Conservation (phyloP, 257 asterid species). For the Leonotis leonurus region DNA sequence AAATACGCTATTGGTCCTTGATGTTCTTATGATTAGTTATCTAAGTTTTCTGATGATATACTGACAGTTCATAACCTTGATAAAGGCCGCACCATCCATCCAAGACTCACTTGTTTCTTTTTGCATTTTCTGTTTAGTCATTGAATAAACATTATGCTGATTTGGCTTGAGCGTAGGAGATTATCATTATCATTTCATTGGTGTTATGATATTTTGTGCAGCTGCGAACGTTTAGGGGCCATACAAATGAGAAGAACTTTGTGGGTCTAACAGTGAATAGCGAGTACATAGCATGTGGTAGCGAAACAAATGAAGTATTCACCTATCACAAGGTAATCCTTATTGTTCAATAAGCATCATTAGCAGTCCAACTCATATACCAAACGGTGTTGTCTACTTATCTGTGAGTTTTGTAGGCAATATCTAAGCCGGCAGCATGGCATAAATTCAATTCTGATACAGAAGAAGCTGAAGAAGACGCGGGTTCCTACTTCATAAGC, state of each 20-base stretch:
- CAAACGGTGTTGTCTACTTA: background rate
- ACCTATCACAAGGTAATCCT: constrained; percentile 68
- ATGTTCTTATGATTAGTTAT: background rate
- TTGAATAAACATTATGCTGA: background rate
- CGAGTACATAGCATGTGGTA: constrained; percentile 83
- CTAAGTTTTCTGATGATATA: background rate
- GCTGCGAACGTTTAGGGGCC: constrained; percentile 77
- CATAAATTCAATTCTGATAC: constrained; percentile 55
- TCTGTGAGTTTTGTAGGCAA: constrained; percentile 35
- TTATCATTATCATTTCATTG: background rate
- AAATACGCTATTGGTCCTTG: background rate
- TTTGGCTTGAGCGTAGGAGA: background rate
- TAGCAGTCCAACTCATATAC: background rate
- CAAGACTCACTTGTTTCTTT: background rate
- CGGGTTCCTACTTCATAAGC: constrained; percentile 66
- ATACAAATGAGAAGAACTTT: constrained; percentile 70
- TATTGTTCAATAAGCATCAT: background rate
- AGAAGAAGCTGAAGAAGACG: constrained; percentile 46
- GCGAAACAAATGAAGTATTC: constrained; percentile 81
- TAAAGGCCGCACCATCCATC: background rate
- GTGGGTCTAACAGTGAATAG: constrained; percentile 70
- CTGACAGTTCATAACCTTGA: background rate
- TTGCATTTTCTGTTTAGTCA: background rate
- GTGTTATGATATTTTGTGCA: constrained; percentile 20
- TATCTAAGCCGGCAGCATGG: constrained; percentile 72